Conservation (phyloP, 306 rosid genomes). For the Pterocarpus santalinus region DNA sequence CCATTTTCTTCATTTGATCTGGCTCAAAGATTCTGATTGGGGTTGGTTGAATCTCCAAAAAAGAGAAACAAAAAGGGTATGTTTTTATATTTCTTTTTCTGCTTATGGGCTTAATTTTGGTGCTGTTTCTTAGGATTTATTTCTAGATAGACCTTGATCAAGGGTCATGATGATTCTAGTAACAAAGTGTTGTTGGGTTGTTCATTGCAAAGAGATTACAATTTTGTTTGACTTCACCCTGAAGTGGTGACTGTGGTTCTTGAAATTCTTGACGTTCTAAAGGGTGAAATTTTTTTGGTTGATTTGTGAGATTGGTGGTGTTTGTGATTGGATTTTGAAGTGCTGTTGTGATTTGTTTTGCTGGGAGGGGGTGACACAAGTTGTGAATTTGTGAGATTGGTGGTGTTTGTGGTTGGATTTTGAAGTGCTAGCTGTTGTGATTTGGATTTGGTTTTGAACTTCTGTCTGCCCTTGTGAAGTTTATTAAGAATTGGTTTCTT, state of each 20-base stretch:
- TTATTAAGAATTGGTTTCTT: neutral
- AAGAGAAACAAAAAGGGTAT: constrained; percentile 37
- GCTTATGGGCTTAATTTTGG: constrained; percentile 43
- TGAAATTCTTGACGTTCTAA: neutral
- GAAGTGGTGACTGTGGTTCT: neutral
- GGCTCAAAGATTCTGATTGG: neutral
- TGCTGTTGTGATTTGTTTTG: neutral
- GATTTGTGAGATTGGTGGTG: constrained; percentile 2
- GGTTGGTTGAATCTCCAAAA: constrained; percentile 13
- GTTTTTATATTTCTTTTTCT: constrained; percentile 42
- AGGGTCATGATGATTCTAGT: neutral
- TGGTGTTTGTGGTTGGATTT: constrained; percentile 1
- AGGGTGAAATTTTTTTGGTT: constrained; percentile 7
- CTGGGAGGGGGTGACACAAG: neutral
- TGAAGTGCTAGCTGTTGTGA: neutral
- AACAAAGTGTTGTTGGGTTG: neutral
- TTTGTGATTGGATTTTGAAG: neutral
- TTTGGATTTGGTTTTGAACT: neutral
- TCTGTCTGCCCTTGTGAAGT: neutral
- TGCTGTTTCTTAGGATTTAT: neutral
- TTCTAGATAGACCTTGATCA: neutral
- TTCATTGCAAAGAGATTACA: constrained; percentile 18
- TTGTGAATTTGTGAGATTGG: neutral
- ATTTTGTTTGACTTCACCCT: constrained; percentile 38
- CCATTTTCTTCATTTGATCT: neutral